Evolutionary conservation across 1,284 basidiomycete genomes (phyloP), one percentile per base, ranked within the genome.

Genomic region (Mrakiaceae sp.): DNA sequence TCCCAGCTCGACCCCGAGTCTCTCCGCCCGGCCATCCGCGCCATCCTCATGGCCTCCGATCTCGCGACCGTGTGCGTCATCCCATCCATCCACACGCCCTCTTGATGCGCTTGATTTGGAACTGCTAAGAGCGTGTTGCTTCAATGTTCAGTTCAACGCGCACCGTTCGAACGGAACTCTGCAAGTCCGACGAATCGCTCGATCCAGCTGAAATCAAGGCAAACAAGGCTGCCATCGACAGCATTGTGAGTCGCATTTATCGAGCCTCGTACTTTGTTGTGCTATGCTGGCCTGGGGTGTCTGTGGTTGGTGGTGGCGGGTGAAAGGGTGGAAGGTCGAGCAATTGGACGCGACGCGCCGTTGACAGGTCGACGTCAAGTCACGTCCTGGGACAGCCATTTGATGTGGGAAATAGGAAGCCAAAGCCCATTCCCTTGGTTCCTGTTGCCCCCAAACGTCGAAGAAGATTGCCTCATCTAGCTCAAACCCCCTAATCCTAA

Each of bases 141-240:
- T 43, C 39, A 12, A 5, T 9, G 10, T 14, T 11, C 51, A 62
- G 60, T 6, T 52, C 60, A 2, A 52, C 60, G 10, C 50, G 60
- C 4, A 50, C 52, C n/a, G 60, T 62, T 0, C 39, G 60, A 3
- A 62, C 44, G 53, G 39, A 43, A 16, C 49, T 62, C 16, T 40
- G 47, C 40, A 16, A 55, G 39, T 47, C 46, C 16, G 60, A 62
- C 53, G 5, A 50, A 8, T 39, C 51, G 5, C 51, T 62, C n/a
- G 44, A 42, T 53, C 14, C 50, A 0, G 52, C 44, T 3, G 11
- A 53, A 10, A 46, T 62, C 43, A 16, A 12, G 5, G 42, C 39
- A 39, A 39, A 62, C 14, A 62, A 62, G 43, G 43, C 52, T 5
- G 71, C 69, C 14, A 73, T 78, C 60, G 76, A 78, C 56, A 70